These are phyloP conservation scores for Penicillium diatomitis DNA, from an alignment of 495 filamentous ascomycete genomes.

Conservation along the genomic window DNA sequence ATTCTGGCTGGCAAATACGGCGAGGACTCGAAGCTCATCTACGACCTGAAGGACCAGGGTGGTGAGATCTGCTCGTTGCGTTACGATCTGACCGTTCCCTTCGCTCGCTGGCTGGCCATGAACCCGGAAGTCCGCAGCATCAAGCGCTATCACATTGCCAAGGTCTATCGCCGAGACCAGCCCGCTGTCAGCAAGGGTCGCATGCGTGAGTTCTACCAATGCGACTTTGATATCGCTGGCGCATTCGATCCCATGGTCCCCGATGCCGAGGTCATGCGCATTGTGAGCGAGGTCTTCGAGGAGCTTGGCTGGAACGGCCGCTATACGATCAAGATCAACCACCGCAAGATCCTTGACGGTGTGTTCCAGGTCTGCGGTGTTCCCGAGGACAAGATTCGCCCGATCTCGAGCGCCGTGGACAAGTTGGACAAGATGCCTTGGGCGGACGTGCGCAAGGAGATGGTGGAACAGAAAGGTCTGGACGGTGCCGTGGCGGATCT, in stretches of 20 bases:
- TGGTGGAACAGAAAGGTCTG: conserved; percentile 87
- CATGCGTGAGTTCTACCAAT: conserved; percentile 97
- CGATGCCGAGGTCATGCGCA: conserved; percentile 84
- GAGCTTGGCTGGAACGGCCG: conserved; percentile 59
- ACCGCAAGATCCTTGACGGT: conserved; percentile 88
- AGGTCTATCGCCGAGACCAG: conserved; percentile 77
- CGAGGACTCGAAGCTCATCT: conserved; percentile 85
- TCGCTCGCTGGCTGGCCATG: conserved; percentile 82
- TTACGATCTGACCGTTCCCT: conserved; percentile 89
- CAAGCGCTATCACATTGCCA: conserved; percentile 84
- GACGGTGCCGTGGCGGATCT: conserved; percentile 64
- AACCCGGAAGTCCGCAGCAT: conserved; percentile 64
- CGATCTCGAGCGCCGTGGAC: conserved; percentile 86
- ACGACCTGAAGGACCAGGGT: conserved; percentile 78
- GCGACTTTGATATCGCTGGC: conserved; percentile 94
- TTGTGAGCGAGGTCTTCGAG: conserved; percentile 80
- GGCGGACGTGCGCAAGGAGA: conserved; percentile 83
- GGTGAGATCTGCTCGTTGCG: conserved; percentile 77
- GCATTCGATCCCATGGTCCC: conserved; percentile 88
- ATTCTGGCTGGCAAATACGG: conserved; percentile 86
- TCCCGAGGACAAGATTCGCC: conserved; percentile 72
- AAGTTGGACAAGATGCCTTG: conserved; percentile 92
- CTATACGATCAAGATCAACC: conserved; percentile 89
- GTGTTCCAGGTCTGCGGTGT: conserved; percentile 88
- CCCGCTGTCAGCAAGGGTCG: conserved; percentile 79